Evolutionary conservation across 139 green algal species (phyloP), one percentile per base, ranked within the genome.

Genomic region (Microglena sp.): DNA sequence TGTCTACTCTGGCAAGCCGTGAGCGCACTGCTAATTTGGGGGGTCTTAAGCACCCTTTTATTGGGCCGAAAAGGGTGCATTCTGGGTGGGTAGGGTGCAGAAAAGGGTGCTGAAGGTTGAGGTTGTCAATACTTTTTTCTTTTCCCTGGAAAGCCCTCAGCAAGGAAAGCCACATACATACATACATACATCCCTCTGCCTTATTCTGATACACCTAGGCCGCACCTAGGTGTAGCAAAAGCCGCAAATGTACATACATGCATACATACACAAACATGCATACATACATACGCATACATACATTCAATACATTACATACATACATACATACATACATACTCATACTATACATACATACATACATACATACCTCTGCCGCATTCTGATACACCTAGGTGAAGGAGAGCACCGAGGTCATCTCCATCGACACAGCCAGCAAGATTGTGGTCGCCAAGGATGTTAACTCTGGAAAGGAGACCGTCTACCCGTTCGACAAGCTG

Each of bases 281-380:
- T 18, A 50, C 40, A 50, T 18, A 50, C 40, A 50, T 18, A 50
- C 50, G 22, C 50, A 34, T 8, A 28, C 18, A 29, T 8, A 29
- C 18, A 62, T 29, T 22, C 18, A 36, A 62, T 6, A 36, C 55
- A 34, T n/a, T 15, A 34, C 29, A 40, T 29, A 62, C 11, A 21
- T 5, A 62, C 7, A 36, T 29, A 36, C 55, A 62, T 29, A 62
- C 55, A 34, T 29, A 21, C 55, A 62, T 5, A 40, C 55, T n/a
- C n/a, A n/a, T n/a, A n/a, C n/a, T n/a, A 36, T 29, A 62, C 18
- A 40, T 29, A 62, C 18, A 34, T 29, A 34, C 55, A 40, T 5
- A 5, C 40, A 50, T 18, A 50, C 40, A 50, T 18, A 50, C 40
- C n/a, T n/a, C n/a, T n/a, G n/a, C n/a, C n/a, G n/a, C n/a, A n/a